These are phyloP conservation scores for Chondrus crispus DNA, from an alignment of 23 red algal species.

Conservation along the genomic window DNA sequence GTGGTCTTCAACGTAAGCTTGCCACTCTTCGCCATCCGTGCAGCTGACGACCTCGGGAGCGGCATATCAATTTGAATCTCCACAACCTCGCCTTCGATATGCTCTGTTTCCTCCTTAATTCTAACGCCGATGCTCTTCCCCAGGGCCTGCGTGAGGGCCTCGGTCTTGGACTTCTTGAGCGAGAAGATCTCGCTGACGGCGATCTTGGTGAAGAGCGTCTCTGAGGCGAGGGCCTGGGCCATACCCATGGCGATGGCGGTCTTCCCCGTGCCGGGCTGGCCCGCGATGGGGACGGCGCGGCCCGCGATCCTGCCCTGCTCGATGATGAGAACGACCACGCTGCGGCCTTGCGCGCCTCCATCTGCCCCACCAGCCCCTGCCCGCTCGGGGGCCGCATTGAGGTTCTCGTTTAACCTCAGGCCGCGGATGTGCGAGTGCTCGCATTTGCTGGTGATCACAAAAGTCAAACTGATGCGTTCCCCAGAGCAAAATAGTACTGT, in stretches of 20 bases:
- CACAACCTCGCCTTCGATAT: slow-evolving; percentile 97
- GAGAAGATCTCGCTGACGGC: slow-evolving; percentile 89
- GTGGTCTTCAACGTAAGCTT: slow-evolving; percentile 96
- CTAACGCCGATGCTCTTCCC: slow-evolving; percentile 81
- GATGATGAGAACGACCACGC: slow-evolving; percentile 84
- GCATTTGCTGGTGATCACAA: slow-evolving; percentile 74
- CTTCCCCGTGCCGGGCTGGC: slow-evolving; percentile 90
- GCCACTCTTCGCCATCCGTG: slow-evolving; percentile 47
- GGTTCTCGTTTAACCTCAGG: slow-evolving; percentile 58
- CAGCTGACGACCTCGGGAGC: slow-evolving; percentile 24
- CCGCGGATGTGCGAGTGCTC: slow-evolving; percentile 95
- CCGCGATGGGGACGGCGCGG: slow-evolving; percentile 83
- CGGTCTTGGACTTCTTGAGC: slow-evolving; percentile 89
- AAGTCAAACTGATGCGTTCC: slow-evolving; percentile 87
- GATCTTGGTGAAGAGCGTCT: slow-evolving; percentile 92
- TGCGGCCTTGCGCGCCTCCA: slow-evolving; percentile 76
- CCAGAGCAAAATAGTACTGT: slow-evolving; percentile 81
- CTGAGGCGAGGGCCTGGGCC: slow-evolving; percentile 79
- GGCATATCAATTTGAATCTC: slow-evolving; percentile 87
- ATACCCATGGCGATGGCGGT: slow-evolving; percentile 95
- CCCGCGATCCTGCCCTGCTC: slow-evolving; percentile 72
- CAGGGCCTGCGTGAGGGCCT: slow-evolving; percentile 86
- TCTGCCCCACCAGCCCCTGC: slow-evolving; percentile 88
- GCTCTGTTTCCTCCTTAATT: slow-evolving; percentile 92
- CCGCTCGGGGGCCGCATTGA: slow-evolving; percentile 20